A percentile compares a stretch with the other conserved stretches of the same genome.
Conservation (phyloP, 257 asterid genomes). For the Coffea canephora region DNA sequence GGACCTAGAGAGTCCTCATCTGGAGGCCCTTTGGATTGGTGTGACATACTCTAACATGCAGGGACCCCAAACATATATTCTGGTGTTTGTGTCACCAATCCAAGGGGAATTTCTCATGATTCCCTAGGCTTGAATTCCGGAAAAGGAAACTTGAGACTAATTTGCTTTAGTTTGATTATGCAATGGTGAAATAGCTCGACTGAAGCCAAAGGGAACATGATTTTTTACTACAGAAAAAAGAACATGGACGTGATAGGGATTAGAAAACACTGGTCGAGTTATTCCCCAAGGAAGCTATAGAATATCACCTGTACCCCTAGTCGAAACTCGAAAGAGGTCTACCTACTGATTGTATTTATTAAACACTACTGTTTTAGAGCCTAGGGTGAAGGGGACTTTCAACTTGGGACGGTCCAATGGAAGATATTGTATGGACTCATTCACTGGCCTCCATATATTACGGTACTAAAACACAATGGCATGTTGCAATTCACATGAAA, state of each 20-base stretch:
- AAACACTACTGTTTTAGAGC: background rate
- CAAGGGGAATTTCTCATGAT: no score
- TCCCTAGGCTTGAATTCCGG: no score
- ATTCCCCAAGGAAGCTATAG: background rate
- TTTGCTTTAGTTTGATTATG: background rate
- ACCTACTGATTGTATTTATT: no score
- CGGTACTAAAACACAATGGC: background rate
- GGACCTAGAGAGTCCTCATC: no score
- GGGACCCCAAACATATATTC: no score
- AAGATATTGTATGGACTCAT: background rate
- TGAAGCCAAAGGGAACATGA: no score
- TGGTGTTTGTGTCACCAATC: no score
- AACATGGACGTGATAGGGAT: background rate
- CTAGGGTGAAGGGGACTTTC: background rate
- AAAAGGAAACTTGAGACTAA: background rate
- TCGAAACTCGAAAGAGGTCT: background rate
- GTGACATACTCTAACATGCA: no score
- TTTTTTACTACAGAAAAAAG: no score
- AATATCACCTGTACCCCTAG: background rate
- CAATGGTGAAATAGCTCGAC: background rate
- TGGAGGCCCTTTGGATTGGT: no score
- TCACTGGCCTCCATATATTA: no score
- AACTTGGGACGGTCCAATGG: background rate
- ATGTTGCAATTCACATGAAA: background rate
- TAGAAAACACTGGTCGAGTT: background rate